Evolutionary conservation across 257 asterid genomes (phyloP), one percentile per base, ranked within the genome.

Genomic region (Eucommia ulmoides): DNA sequence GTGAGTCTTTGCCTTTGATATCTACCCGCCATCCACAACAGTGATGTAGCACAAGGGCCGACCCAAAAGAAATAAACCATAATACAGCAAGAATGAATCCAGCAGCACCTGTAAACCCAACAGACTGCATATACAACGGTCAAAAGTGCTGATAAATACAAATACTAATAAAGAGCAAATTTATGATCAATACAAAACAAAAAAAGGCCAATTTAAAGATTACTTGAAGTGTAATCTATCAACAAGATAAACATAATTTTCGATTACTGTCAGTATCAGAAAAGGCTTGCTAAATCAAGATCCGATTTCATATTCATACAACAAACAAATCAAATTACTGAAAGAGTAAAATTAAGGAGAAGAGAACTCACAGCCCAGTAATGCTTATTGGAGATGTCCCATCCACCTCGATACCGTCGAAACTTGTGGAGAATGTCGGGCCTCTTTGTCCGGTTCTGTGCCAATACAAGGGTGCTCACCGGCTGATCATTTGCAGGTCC

Each of bases 321-420:
- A n/a, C n/a, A n/a, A n/a, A n/a, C n/a, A n/a, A n/a, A n/a, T n/a
- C n/a, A n/a, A n/a, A n/a, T n/a, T n/a, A n/a, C n/a, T n/a, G n/a
- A n/a, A n/a, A n/a, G n/a, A n/a, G n/a, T n/a, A n/a, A n/a, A 42
- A 3, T 6, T 6, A 16, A 50, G 55, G 48, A 23, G 54, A 41
- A 33, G 23, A 25, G 50, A 59, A 20, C 93, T 78, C 73, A 87
- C 97, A 65, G 91, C 79, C 94, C 93, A 87, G 68, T 87, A 87
- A 61, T 87, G 97, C 63, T 81, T 79, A 69, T 87, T 79, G 73
- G 83, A 75, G 72, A 91, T 81, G 55, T 91, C 87, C 97, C 99
- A 91, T 81, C 99, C 99, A 63, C 94, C 96, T 73, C 76, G 76
- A 70, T 91, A 91, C 65, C 72, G 79, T 41, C 56, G 84, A 68